Conservation (phyloP, 805 yeast species). For the Yamadazyma insecticola region DNA sequence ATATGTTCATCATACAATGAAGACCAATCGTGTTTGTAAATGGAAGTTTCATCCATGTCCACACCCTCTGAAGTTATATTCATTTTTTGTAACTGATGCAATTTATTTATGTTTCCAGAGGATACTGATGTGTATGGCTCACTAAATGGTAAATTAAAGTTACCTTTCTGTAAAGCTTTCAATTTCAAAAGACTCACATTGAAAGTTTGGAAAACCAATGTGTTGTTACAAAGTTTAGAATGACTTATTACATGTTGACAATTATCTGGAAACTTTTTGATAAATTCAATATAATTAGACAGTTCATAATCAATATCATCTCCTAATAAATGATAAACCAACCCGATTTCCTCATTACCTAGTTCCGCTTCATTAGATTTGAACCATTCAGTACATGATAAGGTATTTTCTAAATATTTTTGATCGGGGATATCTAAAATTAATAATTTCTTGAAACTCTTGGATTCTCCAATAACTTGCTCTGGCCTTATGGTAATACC, state of each 20-base stretch:
- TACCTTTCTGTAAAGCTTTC: constrained; percentile 44
- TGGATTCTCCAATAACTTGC: constrained; percentile 66
- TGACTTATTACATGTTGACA: constrained; percentile 73
- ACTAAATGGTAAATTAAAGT: constrained; percentile 38
- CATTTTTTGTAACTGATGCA: constrained; percentile 30
- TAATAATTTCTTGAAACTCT: constrained; percentile 54
- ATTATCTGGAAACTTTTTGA: constrained; percentile 47
- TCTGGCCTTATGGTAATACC: constrained; percentile 61
- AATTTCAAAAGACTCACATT: constrained; percentile 52
- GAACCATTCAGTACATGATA: constrained; percentile 28
- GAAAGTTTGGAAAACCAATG: constrained; percentile 53
- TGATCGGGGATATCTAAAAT: constrained; percentile 69
- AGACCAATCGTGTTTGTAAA: constrained; percentile 22
- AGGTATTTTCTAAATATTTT: constrained; percentile 34
- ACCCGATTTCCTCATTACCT: constrained; percentile 37
- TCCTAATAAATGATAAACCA: constrained; percentile 78
- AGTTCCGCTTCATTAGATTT: constrained; percentile 17
- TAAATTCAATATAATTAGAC: constrained; percentile 43
- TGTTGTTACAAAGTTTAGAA: constrained; percentile 55
- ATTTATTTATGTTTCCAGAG: constrained; percentile 10
- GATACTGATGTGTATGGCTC: constrained; percentile 15
- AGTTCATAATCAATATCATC: constrained; percentile 45
- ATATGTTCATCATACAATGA: constrained; percentile 27
- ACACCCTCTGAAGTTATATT: constrained; percentile 20
- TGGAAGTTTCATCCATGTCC: constrained; percentile 13